phyloP scores from a whole-genome alignment of 495 filamentous ascomycete genomes.

The Evernia prunastri region DNA sequence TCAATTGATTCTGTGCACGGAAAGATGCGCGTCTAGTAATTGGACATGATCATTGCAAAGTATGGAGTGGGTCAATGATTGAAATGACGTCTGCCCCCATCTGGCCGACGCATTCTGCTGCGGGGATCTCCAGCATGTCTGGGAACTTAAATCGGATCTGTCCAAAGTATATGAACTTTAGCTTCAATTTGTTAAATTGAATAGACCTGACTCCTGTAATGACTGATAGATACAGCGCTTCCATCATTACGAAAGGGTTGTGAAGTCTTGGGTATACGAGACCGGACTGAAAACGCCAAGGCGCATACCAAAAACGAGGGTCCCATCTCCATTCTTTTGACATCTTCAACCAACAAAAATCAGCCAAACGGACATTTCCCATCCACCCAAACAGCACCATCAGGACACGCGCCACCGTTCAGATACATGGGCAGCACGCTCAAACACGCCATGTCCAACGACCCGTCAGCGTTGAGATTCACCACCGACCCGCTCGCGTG shows the following conservation, averaged over 20 bases:
- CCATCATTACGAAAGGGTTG: background rate
- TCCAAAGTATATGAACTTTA: too few relatives aligned
- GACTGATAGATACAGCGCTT: background rate
- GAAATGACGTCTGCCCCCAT: background rate
- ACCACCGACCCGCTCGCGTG: background rate
- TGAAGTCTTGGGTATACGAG: background rate
- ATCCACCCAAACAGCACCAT: background rate
- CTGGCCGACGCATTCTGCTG: background rate
- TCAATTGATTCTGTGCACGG: background rate
- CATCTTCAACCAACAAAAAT: background rate
- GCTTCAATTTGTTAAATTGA: too few relatives aligned
- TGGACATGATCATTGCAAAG: background rate
- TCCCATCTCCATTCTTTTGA: background rate
- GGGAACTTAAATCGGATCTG: too few relatives aligned
- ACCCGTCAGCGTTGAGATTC: background rate
- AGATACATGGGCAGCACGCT: background rate
- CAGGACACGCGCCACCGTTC: background rate
- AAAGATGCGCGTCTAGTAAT: background rate
- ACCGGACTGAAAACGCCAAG: background rate
- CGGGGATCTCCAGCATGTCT: background rate
- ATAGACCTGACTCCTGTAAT: background rate
- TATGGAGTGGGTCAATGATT: background rate
- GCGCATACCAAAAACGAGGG: background rate
- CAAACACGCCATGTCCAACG: background rate
- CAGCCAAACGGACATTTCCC: background rate